phyloP scores from a whole-genome alignment of 768 basidiomycete genomes.

The Exsudoporus frostii region DNA sequence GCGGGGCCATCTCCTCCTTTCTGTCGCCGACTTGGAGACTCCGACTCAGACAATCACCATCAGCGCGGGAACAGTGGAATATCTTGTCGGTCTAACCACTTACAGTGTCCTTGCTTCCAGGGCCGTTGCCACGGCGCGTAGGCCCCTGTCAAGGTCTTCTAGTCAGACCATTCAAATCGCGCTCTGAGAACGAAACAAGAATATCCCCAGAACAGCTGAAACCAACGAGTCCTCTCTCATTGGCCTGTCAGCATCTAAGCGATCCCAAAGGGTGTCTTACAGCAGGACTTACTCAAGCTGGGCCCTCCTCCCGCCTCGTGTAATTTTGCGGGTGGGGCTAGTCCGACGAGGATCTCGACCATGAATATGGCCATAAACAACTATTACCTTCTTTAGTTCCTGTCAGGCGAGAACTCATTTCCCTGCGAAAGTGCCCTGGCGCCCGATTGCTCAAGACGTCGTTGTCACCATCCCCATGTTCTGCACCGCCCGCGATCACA shows the following conservation, averaged over 20 bases:
- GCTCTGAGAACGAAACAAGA: too few relatives aligned
- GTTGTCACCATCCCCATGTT: not conserved
- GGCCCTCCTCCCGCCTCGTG: not conserved
- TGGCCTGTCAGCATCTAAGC: not conserved
- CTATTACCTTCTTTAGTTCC: too few relatives aligned
- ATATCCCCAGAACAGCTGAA: too few relatives aligned
- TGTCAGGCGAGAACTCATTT: too few relatives aligned
- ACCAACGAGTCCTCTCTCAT: too few relatives aligned
- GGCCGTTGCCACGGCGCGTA: too few relatives aligned
- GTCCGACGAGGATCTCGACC: not conserved
- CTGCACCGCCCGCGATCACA: not conserved
- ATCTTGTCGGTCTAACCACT: too few relatives aligned
- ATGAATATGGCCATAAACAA: too few relatives aligned
- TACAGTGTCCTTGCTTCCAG: too few relatives aligned
- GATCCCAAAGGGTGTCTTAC: not conserved
- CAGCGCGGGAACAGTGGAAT: not conserved
- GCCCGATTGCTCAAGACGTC: not conserved
- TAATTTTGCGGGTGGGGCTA: not conserved
- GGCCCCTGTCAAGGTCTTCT: too few relatives aligned
- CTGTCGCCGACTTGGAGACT: slow-evolving; percentile 1
- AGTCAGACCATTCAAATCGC: too few relatives aligned
- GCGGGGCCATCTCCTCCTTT: not conserved
- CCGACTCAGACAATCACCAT: not conserved
- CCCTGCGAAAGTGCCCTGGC: too few relatives aligned
- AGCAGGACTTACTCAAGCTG: not conserved